These are phyloP conservation scores for Pythium brassicae DNA, from an alignment of 352 stramenopile genomes.

Conservation along the genomic window DNA sequence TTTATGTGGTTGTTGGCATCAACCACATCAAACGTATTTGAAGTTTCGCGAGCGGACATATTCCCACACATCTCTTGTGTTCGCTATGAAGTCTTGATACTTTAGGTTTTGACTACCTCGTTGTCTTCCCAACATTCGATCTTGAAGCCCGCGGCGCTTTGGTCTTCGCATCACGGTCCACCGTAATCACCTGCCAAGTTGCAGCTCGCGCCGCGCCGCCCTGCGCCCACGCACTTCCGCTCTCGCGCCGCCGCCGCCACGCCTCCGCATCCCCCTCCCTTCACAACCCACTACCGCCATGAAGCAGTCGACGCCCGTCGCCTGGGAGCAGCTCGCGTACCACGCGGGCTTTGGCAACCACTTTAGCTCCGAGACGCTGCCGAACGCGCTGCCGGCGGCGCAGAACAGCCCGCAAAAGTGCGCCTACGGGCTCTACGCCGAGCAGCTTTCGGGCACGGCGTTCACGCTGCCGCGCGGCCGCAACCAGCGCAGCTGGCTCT, in stretches of 20 bases:
- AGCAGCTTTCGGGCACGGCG: slow-evolving; percentile 95
- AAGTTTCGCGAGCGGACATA: too few relatives aligned
- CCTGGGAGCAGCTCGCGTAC: slow-evolving; percentile 80
- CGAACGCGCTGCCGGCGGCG: slow-evolving; percentile 83
- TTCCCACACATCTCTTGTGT: too few relatives aligned
- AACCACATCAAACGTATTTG: too few relatives aligned
- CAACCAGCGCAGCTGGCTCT: slow-evolving; percentile 92
- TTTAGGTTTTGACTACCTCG: background rate
- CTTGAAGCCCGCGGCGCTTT: too few relatives aligned
- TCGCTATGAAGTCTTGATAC: too few relatives aligned
- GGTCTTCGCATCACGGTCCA: background rate
- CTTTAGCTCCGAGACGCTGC: slow-evolving; percentile 91
- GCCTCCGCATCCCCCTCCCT: background rate
- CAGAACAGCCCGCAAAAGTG: slow-evolving; percentile 96
- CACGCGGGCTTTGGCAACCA: slow-evolving; percentile 91
- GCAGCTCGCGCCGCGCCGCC: background rate
- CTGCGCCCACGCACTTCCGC: background rate
- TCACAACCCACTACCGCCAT: background rate
- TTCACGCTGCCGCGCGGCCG: slow-evolving; percentile 92
- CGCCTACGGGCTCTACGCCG: slow-evolving; percentile 90
- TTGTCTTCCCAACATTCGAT: too few relatives aligned
- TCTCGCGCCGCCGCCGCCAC: slow-evolving; percentile 1
- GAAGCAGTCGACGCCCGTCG: background rate
- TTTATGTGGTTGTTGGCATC: too few relatives aligned
- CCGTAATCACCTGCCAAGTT: slow-evolving; percentile 1